Evolutionary conservation across 2,329 filamentous ascomycete species (phyloP).

Genomic region (Chlorencoelia australis): DNA sequence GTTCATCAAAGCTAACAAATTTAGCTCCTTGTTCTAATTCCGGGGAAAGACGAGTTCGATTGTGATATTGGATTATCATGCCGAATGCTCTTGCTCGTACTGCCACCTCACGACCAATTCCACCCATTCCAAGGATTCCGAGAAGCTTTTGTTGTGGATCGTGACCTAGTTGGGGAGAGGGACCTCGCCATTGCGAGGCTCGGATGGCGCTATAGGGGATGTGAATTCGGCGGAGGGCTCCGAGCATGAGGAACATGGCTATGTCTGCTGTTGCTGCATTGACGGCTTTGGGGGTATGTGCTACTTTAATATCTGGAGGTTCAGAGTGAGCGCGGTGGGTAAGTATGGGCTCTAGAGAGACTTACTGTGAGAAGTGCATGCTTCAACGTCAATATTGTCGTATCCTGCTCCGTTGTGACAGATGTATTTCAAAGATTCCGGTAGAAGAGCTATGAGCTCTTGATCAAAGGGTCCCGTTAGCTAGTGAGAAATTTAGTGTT

Average conservation of each 20-base stretch:
- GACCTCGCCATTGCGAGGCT: slow-evolving; percentile 49
- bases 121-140: slow-evolving; percentile 77
- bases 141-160: slow-evolving; percentile 68
- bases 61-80: slow-evolving; percentile 67
- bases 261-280: slow-evolving; percentile 75
- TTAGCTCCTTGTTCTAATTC: slow-evolving; percentile 44
- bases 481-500: slow-evolving; percentile 3
- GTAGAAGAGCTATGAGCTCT: slow-evolving; percentile 51
- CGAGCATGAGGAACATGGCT: slow-evolving; percentile 69
- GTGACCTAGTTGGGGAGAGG: slow-evolving; percentile 42
- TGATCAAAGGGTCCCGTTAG: slow-evolving; percentile 60
- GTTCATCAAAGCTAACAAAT: slow-evolving; percentile 62
- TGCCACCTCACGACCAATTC: slow-evolving; percentile 67
- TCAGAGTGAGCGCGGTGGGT: not conserved
- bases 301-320: slow-evolving; percentile 50
- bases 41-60: slow-evolving; percentile 49
- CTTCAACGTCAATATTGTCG: slow-evolving; percentile 65
- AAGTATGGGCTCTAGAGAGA: not conserved
- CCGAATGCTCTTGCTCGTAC: slow-evolving; percentile 62
- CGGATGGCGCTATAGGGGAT: slow-evolving; percentile 42
- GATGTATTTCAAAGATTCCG: slow-evolving; percentile 41
- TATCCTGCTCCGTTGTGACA: slow-evolving; percentile 67
- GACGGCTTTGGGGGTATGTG: slow-evolving; percentile 66
- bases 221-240: slow-evolving; percentile 64
- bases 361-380: slow-evolving; percentile 43